These are phyloP conservation scores for Ilex asprella DNA, from an alignment of 257 asterid genomes.

Conservation along the genomic window DNA sequence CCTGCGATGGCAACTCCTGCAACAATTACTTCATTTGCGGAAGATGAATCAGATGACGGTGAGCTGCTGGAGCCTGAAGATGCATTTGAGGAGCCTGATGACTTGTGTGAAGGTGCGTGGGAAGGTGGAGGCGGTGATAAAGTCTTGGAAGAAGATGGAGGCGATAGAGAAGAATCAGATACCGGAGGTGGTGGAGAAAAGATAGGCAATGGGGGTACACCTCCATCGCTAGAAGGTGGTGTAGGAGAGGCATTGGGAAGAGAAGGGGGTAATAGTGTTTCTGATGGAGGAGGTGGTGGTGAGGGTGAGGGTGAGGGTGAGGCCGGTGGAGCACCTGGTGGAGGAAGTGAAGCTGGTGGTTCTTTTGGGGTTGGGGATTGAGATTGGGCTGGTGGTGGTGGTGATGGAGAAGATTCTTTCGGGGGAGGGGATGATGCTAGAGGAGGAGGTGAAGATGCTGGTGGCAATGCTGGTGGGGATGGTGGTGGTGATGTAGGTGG, in stretches of 20 bases:
- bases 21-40: conserved; percentile 6
- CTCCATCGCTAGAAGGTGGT: not conserved
- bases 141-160: conserved; percentile 2
- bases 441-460: conserved; percentile 5
- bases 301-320: conserved; percentile 7
- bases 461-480: conserved; percentile 8
- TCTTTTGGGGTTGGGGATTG: conserved; percentile 6
- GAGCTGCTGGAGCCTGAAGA: conserved; percentile 13
- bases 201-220: conserved; percentile 4
- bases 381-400: not conserved
- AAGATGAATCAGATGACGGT: conserved; percentile 9
- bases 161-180: conserved; percentile 6
- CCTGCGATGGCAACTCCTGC: conserved; percentile 26
- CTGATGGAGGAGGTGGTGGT: conserved; percentile 11
- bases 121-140: conserved; percentile 3
- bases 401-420: conserved; percentile 6
- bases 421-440: conserved; percentile 12
- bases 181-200: conserved; percentile 10
- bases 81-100: not conserved
- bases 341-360: conserved; percentile 1
- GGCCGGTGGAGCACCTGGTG: conserved; percentile 10
- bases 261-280: conserved; percentile 8
- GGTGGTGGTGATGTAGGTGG: conserved; percentile 12
- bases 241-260: conserved; percentile 2
- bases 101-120: not conserved